A percentile compares a stretch with the other conserved stretches of the same genome.
Evolutionary conservation across 441 rosid species (phyloP).

Genomic region (Omphalea diandra): DNA sequence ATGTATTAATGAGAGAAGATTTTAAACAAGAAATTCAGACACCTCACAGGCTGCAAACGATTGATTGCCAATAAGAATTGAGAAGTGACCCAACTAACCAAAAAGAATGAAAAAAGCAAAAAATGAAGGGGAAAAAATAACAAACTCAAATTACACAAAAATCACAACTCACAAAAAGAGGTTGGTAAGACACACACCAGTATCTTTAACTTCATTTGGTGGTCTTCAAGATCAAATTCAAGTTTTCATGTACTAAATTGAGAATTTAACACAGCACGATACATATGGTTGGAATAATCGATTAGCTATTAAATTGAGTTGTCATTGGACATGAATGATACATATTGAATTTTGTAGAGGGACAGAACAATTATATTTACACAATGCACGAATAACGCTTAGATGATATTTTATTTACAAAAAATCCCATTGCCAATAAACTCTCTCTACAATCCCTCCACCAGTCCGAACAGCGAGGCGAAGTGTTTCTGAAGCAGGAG

Average conservation of each 20-base stretch:
- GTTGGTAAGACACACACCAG: neutral
- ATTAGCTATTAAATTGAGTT: conserved; percentile 13
- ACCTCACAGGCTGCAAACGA: no score
- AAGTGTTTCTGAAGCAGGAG: conserved; percentile 91
- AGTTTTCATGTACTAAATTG: neutral
- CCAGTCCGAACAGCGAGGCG: conserved; percentile 87
- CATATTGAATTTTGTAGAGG: conserved; percentile 35
- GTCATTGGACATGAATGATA: conserved; percentile 6
- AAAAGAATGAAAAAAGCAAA: no score
- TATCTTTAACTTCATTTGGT: neutral
- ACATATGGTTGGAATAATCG: neutral
- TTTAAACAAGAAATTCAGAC: no score
- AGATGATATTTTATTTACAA: conserved; percentile 36
- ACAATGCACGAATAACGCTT: conserved; percentile 13
- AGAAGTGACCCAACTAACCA: no score
- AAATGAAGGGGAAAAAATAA: no score
- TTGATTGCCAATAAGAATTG: no score
- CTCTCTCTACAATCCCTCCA: conserved; percentile 90
- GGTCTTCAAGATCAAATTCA: neutral
- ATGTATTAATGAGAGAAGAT: no score
- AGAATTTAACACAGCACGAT: neutral
- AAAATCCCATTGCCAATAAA: conserved; percentile 90
- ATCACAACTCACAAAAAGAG: neutral
- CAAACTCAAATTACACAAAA: neutral
- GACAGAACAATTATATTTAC: conserved; percentile 25